A percentile compares a stretch with the other conserved stretches of the same genome.
Conservation (phyloP, 2,329 filamentous ascomycete genomes). For the Ceratocystis cubensis region DNA sequence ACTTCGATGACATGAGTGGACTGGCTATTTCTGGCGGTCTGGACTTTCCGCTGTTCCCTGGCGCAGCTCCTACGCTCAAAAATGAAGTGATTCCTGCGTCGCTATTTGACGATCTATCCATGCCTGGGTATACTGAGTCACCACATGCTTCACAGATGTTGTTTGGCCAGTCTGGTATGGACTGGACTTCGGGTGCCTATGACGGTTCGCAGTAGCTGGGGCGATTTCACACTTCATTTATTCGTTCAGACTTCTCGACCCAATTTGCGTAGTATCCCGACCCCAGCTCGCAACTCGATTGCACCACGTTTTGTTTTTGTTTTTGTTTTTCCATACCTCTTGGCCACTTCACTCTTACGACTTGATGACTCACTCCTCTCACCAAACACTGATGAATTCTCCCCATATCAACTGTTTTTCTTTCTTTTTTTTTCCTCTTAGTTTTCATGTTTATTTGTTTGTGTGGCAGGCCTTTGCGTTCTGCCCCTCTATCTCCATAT, state of each 20-base stretch:
- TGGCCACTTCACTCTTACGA: constrained; percentile 1
- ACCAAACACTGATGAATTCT: not conserved
- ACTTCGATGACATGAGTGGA: constrained; percentile 39
- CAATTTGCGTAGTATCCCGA: not conserved
- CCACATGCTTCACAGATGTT: constrained; percentile 40
- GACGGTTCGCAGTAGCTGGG: constrained; percentile 26
- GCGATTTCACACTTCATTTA: not conserved
- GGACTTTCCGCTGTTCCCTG: constrained; percentile 56
- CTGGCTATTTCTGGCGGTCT: constrained; percentile 33
- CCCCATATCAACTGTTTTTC: not conserved
- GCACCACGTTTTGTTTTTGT: not conserved
- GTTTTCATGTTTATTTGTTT: constrained; percentile 7
- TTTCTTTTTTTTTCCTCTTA: constrained; percentile 2
- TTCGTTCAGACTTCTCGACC: not conserved
- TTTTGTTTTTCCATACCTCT: not conserved
- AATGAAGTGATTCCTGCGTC: constrained; percentile 34
- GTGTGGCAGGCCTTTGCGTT: not conserved
- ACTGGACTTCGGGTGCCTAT: constrained; percentile 32
- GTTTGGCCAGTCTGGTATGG: constrained; percentile 29
- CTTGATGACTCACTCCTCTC: constrained; percentile 2
- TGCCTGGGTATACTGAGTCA: constrained; percentile 39
- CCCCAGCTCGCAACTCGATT: not conserved
- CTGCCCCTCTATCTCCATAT: not conserved
- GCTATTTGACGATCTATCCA: constrained; percentile 41
- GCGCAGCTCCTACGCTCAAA: not conserved